These are phyloP conservation scores for Schoenoplectus triqueter DNA, from an alignment of 202 grass and related monocot species.

Conservation along the genomic window DNA sequence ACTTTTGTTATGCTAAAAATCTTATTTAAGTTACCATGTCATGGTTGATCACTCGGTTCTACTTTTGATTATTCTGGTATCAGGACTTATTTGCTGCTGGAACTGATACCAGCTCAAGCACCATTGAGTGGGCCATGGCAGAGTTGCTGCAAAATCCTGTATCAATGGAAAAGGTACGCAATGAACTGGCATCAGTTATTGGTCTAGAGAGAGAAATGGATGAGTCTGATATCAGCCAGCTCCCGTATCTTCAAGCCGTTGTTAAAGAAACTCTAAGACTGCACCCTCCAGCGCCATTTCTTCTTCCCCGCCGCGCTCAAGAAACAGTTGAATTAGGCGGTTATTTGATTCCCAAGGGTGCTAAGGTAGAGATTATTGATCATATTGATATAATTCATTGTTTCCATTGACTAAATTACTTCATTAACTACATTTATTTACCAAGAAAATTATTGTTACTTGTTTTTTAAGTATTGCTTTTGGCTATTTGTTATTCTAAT, in stretches of 20 bases:
- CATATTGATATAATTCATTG: neutral
- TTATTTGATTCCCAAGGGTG: conserved; percentile 24
- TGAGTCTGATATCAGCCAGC: conserved; percentile 27
- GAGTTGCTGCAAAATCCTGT: conserved; percentile 28
- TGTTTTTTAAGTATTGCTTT: neutral
- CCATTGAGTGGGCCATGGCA: conserved; percentile 7
- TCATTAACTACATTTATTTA: neutral
- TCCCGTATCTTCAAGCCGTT: neutral
- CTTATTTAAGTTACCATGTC: neutral
- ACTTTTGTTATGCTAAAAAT: no score
- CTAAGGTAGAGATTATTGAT: neutral
- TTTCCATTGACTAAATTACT: neutral
- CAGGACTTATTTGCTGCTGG: neutral
- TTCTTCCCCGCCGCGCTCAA: conserved; percentile 21
- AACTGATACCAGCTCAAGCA: neutral
- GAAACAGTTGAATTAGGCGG: conserved; percentile 14
- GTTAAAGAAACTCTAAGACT: conserved; percentile 36
- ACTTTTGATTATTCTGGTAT: no score
- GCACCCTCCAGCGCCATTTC: conserved; percentile 35
- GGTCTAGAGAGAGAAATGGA: conserved; percentile 28
- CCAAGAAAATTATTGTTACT: neutral
- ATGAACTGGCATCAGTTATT: conserved; percentile 27
- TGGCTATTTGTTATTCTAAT: neutral
- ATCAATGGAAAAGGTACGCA: neutral
- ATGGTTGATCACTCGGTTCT: neutral